Evolutionary conservation across 2,329 filamentous ascomycete species (phyloP), one percentile per base, ranked within the genome.

Genomic region (Colletotrichum spinosum): DNA sequence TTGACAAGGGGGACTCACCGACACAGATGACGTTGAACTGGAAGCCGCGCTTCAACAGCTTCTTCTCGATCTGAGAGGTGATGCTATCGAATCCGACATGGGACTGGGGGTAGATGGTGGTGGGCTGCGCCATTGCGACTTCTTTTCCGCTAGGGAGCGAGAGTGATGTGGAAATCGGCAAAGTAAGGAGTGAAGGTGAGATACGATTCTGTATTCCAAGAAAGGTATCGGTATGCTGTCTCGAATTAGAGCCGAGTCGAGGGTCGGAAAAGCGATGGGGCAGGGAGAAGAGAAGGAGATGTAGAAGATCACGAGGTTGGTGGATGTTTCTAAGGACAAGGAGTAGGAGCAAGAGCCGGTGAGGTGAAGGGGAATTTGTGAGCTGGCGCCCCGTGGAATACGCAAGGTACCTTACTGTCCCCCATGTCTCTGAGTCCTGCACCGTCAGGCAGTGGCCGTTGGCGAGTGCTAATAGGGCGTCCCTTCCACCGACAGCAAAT

Each of bases 11-110:
- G 25, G 34, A 90, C 95, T 80, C 87, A 98, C 96, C 96, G 80
- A 98, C 96, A 80, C 94, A 97, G 82, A 98, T 98, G 78, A 98
- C 92, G 81, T 99, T 99, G 90, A 99, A 99, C 83, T 99, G 96
- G 83, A 99, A 99, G 75, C 96, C 96, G 83, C 96, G 94, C 89
- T 99, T 99, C 84, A 99, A 82, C 79, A 98, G 91, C 91, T 99
- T 99, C 85, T 93, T 92, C 90, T 99, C 96, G 75, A 99, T 99
- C 87, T 99, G 96, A 73, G 91, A 94, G 74, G 96, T 99, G 87
- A 99, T 99, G 86, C 94, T 97, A 86, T 99, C 96, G 86, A 99
- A 99, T 89, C 96, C 96, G 81, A 99, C 96, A 87, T 98, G 96
- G 91, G 91, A 97, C 81, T 96, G 91, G 77, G 96, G 96, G 83